Percentiles rank a stretch among this genome's conserved stretches.
These are phyloP conservation scores for Ilex paraguariensis DNA, from an alignment of 305 asterid species.

Conservation along the genomic window DNA sequence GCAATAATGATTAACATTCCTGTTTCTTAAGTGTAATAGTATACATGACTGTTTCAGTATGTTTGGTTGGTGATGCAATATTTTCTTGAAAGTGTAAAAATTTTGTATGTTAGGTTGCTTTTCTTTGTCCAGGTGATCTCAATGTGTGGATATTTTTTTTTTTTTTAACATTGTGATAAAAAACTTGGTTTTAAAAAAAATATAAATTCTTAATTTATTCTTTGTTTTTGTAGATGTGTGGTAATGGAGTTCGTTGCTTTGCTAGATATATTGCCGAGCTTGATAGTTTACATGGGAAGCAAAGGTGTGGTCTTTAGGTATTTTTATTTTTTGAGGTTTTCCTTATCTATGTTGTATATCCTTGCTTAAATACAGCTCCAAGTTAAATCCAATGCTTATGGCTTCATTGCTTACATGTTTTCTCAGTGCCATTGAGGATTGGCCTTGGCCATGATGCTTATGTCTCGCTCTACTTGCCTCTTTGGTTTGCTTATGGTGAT, in stretches of 20 bases:
- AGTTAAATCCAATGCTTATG: background rate
- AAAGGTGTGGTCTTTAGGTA: slow-evolving; percentile 35
- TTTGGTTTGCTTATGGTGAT: no score
- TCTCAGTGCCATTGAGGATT: no score
- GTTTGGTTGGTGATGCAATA: background rate
- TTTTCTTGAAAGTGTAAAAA: background rate
- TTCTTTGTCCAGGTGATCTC: no score
- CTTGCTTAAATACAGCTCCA: background rate
- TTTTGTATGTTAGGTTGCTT: no score
- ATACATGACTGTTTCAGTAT: background rate
- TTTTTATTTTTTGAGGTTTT: background rate
- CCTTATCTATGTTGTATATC: background rate
- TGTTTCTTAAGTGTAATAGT: background rate
- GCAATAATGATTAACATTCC: background rate
- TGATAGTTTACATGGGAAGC: slow-evolving; percentile 64
- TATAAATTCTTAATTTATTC: background rate
- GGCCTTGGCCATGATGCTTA: no score
- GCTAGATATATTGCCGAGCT: slow-evolving; percentile 82
- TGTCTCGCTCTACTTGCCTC: no score
- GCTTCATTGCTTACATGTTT: no score
- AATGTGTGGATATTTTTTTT: background rate
- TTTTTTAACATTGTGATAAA: background rate
- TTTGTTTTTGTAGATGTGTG: slow-evolving; percentile 69
- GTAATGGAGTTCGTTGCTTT: slow-evolving; percentile 95
- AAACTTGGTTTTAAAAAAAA: background rate